Conservation (phyloP, 805 yeast genomes). For the Blastobotrys muscicola region DNA sequence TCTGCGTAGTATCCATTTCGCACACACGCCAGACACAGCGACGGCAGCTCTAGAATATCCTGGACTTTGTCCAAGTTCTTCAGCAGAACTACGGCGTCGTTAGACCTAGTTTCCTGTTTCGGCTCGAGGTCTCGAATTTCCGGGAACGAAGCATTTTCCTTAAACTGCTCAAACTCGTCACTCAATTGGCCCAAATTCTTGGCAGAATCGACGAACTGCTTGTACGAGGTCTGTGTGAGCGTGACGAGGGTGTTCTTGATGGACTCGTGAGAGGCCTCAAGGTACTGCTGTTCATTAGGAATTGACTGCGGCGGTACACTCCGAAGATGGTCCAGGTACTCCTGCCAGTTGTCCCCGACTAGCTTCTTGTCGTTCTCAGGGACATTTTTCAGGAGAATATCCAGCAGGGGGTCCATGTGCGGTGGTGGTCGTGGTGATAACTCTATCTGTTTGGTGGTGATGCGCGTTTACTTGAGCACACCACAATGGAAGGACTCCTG, state of each 20-base stretch:
- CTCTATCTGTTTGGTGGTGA: neutral
- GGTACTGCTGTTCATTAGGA: slow-evolving; percentile 13
- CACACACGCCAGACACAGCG: slow-evolving; percentile 75
- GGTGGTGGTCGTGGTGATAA: neutral
- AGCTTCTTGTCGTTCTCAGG: slow-evolving; percentile 6
- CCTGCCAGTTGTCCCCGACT: slow-evolving; percentile 2
- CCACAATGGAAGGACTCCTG: slow-evolving; percentile 79
- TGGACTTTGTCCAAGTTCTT: slow-evolving; percentile 57
- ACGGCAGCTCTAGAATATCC: slow-evolving; percentile 76
- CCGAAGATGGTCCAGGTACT: slow-evolving; percentile 20
- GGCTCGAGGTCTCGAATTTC: slow-evolving; percentile 3
- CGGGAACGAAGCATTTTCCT: slow-evolving; percentile 1
- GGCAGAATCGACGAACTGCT: slow-evolving; percentile 12
- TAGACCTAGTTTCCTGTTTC: neutral
- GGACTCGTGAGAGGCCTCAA: slow-evolving; percentile 13
- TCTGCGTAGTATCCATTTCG: slow-evolving; percentile 81
- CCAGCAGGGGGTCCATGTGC: slow-evolving; percentile 16
- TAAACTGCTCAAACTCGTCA: slow-evolving; percentile 7
- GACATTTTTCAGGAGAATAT: slow-evolving; percentile 11
- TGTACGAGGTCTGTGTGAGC: slow-evolving; percentile 14
- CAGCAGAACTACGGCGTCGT: slow-evolving; percentile 13
- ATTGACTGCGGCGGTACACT: slow-evolving; percentile 15
- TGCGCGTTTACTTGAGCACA: neutral
- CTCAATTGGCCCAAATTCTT: slow-evolving; percentile 6
- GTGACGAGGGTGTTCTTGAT: slow-evolving; percentile 16